A percentile compares a stretch with the other conserved stretches of the same genome.
phyloP scores from a whole-genome alignment of 495 filamentous ascomycete species.

The Daldinia caldariorum region DNA sequence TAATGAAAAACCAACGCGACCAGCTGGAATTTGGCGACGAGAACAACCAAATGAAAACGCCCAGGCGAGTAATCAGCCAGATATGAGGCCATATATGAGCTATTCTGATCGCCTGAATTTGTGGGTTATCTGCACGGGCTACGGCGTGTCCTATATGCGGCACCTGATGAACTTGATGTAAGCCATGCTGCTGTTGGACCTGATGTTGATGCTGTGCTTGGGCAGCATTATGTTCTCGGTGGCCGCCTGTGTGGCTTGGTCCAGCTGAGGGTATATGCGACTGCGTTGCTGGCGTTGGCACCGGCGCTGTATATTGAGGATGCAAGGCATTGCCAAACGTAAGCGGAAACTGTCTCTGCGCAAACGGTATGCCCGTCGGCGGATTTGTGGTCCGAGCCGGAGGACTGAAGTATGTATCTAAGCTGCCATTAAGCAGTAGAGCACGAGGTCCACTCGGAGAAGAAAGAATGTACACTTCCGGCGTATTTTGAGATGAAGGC shows the following conservation, averaged over 20 bases:
- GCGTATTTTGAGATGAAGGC: constrained; percentile 42
- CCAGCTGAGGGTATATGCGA: constrained; percentile 25
- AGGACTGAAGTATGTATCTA: constrained; percentile 59
- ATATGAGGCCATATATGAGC: constrained; percentile 67
- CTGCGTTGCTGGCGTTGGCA: constrained; percentile 19
- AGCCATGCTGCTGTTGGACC: constrained; percentile 31
- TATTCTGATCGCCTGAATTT: constrained; percentile 55
- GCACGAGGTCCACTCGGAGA: constrained; percentile 70
- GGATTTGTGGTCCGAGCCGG: constrained; percentile 27
- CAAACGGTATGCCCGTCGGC: constrained; percentile 21
- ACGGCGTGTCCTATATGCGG: constrained; percentile 41
- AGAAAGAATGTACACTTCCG: constrained; percentile 69
- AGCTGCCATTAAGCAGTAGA: constrained; percentile 59
- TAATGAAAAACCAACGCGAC: constrained; percentile 72
- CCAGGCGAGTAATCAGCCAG: constrained; percentile 82
- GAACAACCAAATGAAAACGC: constrained; percentile 82
- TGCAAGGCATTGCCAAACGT: constrained; percentile 13
- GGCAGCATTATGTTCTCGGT: constrained; percentile 48
- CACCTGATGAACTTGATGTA: constrained; percentile 33
- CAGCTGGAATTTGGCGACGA: constrained; percentile 74
- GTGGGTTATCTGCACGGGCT: constrained; percentile 53
- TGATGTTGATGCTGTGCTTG: constrained; percentile 55
- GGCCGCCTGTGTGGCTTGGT: constrained; percentile 8
- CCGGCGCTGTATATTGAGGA: constrained; percentile 14
- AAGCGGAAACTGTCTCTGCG: constrained; percentile 20